Conservation (phyloP, 2,329 filamentous ascomycete genomes). For the Hansfordia pulvinata region DNA sequence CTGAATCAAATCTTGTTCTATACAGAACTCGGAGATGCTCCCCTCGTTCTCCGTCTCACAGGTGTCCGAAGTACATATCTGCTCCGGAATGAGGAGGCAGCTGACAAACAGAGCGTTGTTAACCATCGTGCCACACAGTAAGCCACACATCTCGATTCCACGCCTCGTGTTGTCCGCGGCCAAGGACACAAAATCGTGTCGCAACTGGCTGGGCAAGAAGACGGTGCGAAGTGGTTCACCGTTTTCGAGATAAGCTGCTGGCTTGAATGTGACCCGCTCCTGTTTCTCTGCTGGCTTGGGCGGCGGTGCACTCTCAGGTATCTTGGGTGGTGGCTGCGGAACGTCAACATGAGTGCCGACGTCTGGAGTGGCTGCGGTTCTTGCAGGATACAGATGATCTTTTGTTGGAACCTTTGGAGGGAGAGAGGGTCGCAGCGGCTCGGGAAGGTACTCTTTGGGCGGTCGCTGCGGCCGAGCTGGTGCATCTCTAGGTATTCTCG, state of each 20-base stretch:
- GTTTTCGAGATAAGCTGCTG: constrained; percentile 80
- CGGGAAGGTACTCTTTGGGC: constrained; percentile 18
- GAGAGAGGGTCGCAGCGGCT: constrained; percentile 4
- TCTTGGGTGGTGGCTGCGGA: constrained; percentile 17
- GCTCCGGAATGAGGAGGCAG: constrained; percentile 78
- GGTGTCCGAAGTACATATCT: constrained; percentile 80
- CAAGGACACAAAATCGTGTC: constrained; percentile 58
- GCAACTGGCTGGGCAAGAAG: constrained; percentile 69
- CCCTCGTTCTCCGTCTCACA: constrained; percentile 88
- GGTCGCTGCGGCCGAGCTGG: constrained; percentile 21
- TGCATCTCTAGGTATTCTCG: constrained; percentile 6
- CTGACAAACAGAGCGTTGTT: constrained; percentile 91
- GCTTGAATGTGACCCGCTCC: constrained; percentile 62
- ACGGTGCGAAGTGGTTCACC: constrained; percentile 76
- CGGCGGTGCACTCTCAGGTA: constrained; percentile 6
- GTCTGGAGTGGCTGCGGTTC: constrained; percentile 10
- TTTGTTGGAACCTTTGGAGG: constrained; percentile 18
- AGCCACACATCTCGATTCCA: constrained; percentile 89
- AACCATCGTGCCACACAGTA: constrained; percentile 79
- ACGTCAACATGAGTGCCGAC: no score
- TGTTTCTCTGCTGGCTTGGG: constrained; percentile 26
- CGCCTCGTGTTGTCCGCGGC: constrained; percentile 63
- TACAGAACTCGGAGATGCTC: constrained; percentile 79
- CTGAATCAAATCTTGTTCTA: constrained; percentile 68
- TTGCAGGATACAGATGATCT: constrained; percentile 13